phyloP scores from a whole-genome alignment of 2,329 filamentous ascomycete genomes.

The Zymoseptoria ardabiliae region DNA sequence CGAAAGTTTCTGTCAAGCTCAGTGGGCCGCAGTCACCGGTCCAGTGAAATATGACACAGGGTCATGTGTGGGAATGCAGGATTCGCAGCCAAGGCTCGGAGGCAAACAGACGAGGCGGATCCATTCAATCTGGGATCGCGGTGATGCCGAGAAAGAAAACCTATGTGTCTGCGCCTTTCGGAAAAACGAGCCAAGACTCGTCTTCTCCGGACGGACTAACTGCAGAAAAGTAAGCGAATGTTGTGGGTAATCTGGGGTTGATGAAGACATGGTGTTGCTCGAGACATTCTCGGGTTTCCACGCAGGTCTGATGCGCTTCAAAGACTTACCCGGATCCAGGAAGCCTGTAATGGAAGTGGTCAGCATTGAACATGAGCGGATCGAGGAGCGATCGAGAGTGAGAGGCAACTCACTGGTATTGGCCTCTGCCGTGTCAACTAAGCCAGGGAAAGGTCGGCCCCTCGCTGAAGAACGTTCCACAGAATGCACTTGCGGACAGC shows the following conservation, averaged over 20 bases:
- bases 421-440: background rate
- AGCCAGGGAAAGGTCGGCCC: background rate
- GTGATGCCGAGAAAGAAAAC: background rate
- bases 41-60: background rate
- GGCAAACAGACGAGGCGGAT: background rate
- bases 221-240: no score
- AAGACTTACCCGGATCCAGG: background rate
- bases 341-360: background rate
- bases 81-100: background rate
- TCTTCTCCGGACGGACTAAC: background rate
- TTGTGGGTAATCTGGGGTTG: no score
- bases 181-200: background rate
- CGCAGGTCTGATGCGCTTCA: no score
- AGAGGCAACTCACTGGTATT: background rate
- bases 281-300: no score
- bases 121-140: background rate
- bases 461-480: background rate
- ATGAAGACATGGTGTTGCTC: no score
- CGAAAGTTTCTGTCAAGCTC: background rate
- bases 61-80: background rate
- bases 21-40: background rate
- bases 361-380: background rate
- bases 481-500: background rate
- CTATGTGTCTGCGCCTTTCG: background rate
- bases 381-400: background rate